These are phyloP conservation scores for Aurantiochytrium sp. DNA, from an alignment of 108 stramenopile species.

Conservation along the genomic window DNA sequence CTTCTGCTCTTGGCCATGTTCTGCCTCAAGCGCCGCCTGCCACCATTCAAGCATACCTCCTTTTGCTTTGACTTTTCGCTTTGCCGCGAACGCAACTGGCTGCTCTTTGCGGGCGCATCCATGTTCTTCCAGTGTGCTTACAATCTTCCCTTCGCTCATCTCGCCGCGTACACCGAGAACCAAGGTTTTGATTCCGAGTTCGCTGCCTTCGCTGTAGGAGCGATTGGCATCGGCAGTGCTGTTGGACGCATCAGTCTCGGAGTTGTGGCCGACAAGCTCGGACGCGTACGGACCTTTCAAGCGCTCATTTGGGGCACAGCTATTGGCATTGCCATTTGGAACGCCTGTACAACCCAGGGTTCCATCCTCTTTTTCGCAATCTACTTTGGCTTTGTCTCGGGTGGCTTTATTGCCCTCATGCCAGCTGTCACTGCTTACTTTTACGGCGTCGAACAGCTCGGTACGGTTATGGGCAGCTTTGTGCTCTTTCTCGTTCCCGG, in stretches of 20 bases:
- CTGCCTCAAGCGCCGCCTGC: background rate
- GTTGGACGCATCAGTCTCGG: background rate
- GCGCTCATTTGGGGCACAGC: background rate
- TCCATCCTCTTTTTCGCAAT: background rate
- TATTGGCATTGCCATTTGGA: background rate
- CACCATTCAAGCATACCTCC: background rate
- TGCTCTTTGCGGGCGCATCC: background rate
- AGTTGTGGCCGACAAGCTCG: background rate
- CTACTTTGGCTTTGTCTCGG: background rate
- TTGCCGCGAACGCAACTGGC: background rate
- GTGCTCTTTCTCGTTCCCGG: background rate
- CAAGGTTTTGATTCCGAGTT: background rate
- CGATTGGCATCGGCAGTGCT: background rate
- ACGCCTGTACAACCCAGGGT: background rate
- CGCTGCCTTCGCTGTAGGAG: background rate
- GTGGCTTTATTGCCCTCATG: background rate
- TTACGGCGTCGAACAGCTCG: background rate
- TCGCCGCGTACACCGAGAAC: background rate
- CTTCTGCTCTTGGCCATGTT: background rate
- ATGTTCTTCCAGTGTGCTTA: slow-evolving; percentile 1
- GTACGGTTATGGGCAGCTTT: background rate
- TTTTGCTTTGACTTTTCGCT: background rate
- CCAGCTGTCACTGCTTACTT: background rate
- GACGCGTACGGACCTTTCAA: background rate
- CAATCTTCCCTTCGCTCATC: background rate